Percentiles rank a stretch among this genome's conserved stretches.
Conservation (phyloP, 225 moss, liverwort and hornwort species). For the Takakia lepidozioides region DNA sequence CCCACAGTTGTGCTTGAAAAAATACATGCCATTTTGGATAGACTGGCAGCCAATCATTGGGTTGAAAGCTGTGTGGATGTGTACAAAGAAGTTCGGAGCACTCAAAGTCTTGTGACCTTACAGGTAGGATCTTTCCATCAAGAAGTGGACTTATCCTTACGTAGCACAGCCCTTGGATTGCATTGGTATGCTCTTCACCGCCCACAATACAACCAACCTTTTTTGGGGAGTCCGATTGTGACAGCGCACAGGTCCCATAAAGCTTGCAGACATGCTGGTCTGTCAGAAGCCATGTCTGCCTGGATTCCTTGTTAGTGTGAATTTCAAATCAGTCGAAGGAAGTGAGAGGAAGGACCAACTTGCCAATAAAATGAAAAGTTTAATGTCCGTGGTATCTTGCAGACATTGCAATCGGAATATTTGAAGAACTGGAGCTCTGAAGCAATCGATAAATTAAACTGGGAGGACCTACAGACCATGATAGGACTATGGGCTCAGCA, state of each 20-base stretch:
- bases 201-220: too few species aligned
- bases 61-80: conserved; percentile 52
- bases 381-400: conserved; percentile 35
- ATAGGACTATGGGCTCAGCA: conserved; percentile 82
- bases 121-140: conserved; percentile 20
- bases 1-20: conserved; percentile 35
- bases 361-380: too few species aligned
- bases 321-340: too few species aligned
- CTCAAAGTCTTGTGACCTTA: conserved; percentile 52
- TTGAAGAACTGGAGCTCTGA: conserved; percentile 47
- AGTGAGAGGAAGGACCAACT: too few species aligned
- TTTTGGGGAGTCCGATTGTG: too few species aligned
- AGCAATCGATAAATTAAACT: conserved; percentile 65
- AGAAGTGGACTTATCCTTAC: neutral
- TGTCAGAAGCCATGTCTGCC: neutral
- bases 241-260: neutral
- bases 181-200: too few species aligned
- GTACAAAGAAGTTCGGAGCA: conserved; percentile 52
- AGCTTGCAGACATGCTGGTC: neutral
- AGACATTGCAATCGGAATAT: conserved; percentile 55
- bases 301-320: conserved; percentile 12
- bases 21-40: conserved; percentile 37
- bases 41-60: conserved; percentile 26
- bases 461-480: conserved; percentile 74
- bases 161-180: neutral